Conservation (phyloP, 2,329 filamentous ascomycete species). For the Sphaerostilbella broomeana region DNA sequence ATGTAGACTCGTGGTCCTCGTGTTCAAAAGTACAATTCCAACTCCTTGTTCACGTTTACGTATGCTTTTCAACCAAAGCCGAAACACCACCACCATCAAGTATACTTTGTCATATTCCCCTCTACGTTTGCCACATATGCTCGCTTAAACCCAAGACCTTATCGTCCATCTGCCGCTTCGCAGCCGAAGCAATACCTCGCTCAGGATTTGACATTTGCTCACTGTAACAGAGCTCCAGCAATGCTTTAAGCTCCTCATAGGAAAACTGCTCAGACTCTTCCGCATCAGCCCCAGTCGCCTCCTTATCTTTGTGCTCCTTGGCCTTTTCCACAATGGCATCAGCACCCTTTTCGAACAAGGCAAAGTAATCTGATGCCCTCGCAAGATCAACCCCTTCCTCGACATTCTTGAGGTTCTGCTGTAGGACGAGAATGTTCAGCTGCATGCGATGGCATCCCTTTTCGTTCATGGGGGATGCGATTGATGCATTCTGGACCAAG, state of each 20-base stretch:
- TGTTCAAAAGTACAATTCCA: no score
- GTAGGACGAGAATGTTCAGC: slow-evolving; percentile 87
- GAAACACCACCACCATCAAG: no score
- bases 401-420: slow-evolving; percentile 94
- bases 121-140: slow-evolving; percentile 57
- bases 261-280: slow-evolving; percentile 43
- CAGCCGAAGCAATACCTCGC: slow-evolving; percentile 59
- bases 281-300: slow-evolving; percentile 26
- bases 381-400: slow-evolving; percentile 62
- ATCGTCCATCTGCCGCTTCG: slow-evolving; percentile 63
- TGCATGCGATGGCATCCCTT: slow-evolving; percentile 82
- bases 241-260: slow-evolving; percentile 59
- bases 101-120: no score
- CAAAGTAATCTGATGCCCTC: slow-evolving; percentile 60
- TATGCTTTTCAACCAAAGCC: no score
- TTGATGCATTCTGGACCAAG: slow-evolving; percentile 64
- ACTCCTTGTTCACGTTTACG: no score
- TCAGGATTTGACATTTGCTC: slow-evolving; percentile 60
- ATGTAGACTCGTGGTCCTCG: no score
- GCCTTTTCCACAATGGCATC: slow-evolving; percentile 60
- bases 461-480: slow-evolving; percentile 75
- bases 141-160: slow-evolving; percentile 65
- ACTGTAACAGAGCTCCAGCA: slow-evolving; percentile 62
- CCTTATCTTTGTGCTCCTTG: slow-evolving; percentile 38
- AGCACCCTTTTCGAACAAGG: slow-evolving; percentile 58